Base-by-base conservation (phyloP, 148 eudicot genomes). In the Spergularia bocconei region DNA sequence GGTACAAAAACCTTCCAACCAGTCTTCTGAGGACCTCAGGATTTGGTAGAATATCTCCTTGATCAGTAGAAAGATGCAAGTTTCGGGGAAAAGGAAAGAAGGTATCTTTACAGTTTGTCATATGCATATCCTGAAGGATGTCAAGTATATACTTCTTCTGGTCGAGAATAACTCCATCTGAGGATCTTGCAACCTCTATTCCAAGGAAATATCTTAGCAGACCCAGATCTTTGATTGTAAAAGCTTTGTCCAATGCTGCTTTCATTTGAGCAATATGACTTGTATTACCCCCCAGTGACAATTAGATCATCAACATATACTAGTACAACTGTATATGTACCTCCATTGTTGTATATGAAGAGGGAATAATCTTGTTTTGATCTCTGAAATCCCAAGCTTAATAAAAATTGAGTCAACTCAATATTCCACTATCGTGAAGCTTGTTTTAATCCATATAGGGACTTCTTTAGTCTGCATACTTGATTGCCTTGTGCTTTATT, bases 181-280 rank as follows among this genome's bases (percentile, higher is more conserved):
- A n/a, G 17, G 7, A 7, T 38, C 20, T 14, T 64, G 68, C 16
- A 0, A 63, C 17, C 14, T 63, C 41, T 10, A 63, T 25, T 6
- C 67, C 67, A 11, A 63, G 36, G 14, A 13, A 64, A 9, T 39
- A 64, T 0, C 39, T 64, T 0, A 64, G 20, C 0, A 3, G 12
- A 23, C 68, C 50, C n/a, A 64, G 41, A 64, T 64, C 68, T 11
- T 64, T 64, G 51, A 64, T 64, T 4, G 68, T 64, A 15, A 64
- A 64, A 2, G n/a, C 68, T 16, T 64, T 36, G 19, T 64, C 50
- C 0, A 64, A 6, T 3, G 50, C 68, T 33, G 7, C 0, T 19
- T 64, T 64, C 1, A 64, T 5, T 3, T 13, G 19, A 13, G 8
- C 3, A 15, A 64, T 64, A 3, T 15, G 11, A 13, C 5, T 1